Base-by-base conservation (phyloP, 495 filamentous ascomycete genomes). In the Hyphodiscus hymeniophilus region DNA sequence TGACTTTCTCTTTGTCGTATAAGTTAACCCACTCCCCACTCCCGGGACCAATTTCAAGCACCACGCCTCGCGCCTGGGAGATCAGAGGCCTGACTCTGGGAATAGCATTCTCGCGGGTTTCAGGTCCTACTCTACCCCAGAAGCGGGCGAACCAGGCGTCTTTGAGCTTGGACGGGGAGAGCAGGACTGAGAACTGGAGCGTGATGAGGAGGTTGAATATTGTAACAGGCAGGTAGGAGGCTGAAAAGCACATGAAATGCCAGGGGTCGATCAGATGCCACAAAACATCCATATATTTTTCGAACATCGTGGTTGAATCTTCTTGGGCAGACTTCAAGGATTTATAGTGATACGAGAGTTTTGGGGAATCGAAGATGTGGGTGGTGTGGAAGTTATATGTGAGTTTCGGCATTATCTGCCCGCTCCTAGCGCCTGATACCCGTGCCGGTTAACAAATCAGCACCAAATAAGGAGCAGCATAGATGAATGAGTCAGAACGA, bases 61-160 rank as follows among this genome's bases (percentile, higher is more conserved):
- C 32, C 39, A 56, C 10, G 48, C 55, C 45, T 33, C 34, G 15
- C 38, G 55, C 45, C 56, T 46, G 10, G 61, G 45, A 20, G 3
- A 77, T 57, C 1, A 77, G 61, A 0, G 72, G 66, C 8, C 63
- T 35, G 3, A 76, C 67, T 42, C 52, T 52, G 11, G 33, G 31
- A 3, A 51, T 61, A 22, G 55, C 60, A 15, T 46, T 48, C 5
- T 24, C 15, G 31, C 67, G 66, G 8, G 67, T 55, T 0, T 49
- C 31, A 1, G 73, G 71, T 5, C 73, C 72, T 11, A 56, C 59
- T 39, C 42, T 45, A 20, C 54, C 38, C 73, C 74, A 77, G 62
- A 77, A 74, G 13, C 53, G 53, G 21, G 60, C 63, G 63, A 77
- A 77, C 71, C 72, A 75, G 33, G 61, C 61, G 21, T 64, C 54